Percentiles rank a stretch among this genome's conserved stretches.
phyloP scores from a whole-genome alignment of 257 asterid species.

The Eustoma russellianum region DNA sequence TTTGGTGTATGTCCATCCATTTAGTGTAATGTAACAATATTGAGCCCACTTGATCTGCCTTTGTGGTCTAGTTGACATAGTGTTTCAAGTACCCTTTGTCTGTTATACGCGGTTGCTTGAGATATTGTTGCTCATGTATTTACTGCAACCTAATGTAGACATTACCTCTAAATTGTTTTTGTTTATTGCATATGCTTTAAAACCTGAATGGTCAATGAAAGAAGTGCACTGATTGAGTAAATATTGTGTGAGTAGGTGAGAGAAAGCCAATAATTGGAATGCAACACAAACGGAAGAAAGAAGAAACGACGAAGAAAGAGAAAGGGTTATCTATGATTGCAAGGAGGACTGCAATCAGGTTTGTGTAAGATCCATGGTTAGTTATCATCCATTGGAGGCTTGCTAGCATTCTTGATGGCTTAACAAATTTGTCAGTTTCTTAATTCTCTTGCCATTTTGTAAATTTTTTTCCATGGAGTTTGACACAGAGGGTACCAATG shows the following conservation, averaged over 20 bases:
- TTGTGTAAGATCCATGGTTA: slow-evolving; percentile 87
- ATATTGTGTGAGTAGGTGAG: slow-evolving; percentile 42
- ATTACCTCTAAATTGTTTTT: neutral
- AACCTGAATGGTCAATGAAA: neutral
- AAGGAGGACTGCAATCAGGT: slow-evolving; percentile 90
- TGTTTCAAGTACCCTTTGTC: no score
- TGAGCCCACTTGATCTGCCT: no score
- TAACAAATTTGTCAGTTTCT: neutral
- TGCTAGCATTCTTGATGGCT: neutral
- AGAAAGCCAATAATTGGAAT: slow-evolving; percentile 41
- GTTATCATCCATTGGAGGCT: slow-evolving; percentile 13
- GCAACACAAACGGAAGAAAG: slow-evolving; percentile 63
- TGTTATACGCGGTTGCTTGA: no score
- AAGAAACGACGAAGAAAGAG: no score
- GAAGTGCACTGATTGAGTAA: slow-evolving; percentile 1
- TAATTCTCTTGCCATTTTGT: slow-evolving; percentile 6
- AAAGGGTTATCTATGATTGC: slow-evolving; percentile 72
- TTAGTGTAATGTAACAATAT: no score
- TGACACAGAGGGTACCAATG: slow-evolving; percentile 28
- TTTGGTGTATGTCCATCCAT: no score
- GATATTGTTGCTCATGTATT: neutral
- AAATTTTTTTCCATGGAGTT: slow-evolving; percentile 31
- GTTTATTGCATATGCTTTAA: neutral
- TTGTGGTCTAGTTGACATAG: no score
- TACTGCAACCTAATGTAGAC: neutral